Base-by-base conservation (phyloP, 208 protist species). In the Leishmania martiniquensis region DNA sequence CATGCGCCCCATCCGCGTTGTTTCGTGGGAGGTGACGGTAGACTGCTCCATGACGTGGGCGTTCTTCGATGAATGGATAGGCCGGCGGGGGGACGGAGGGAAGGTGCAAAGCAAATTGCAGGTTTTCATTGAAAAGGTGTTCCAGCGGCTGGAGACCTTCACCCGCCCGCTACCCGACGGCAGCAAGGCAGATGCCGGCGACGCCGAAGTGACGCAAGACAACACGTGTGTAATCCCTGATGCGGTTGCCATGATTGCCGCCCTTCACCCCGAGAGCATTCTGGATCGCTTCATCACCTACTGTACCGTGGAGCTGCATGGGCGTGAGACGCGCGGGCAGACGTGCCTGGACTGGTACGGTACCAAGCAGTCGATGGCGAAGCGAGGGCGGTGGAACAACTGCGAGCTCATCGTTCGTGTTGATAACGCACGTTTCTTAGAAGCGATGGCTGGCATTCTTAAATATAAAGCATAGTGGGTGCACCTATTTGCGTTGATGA, bases 331-430 rank as follows among this genome's bases (percentile, higher is more conserved):
- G 42, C 86, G 92, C 29, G 92, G 92, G 15, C 80, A 89, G 74
- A 91, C 87, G 25, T 92, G 88, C 72, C 80, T 94, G 66, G 92
- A 96, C 74, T 94, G 92, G 92, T 96, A 94, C 77, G 92, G 92
- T 37, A 96, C 92, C n/a, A 89, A 93, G 75, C 81, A 93, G 76
- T 96, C 90, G 13, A 96, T 96, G 92, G 84, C 82, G n/a, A 96
- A 94, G 81, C 87, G 86, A 39, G 89, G 89, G 17, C 92, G 92
- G 4, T 93, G 88, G 88, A 85, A 87, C 72, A 96, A 96, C 84
- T 94, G 90, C 74, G 74, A 87, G 52, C 71, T 96, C 7, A 77
- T 94, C 52, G 93, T 89, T 34, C 45, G 79, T 57, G 68, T 72
- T 32, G 68, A 72, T 25, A 72, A 72, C 37, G 29, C 34, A 12